Evolutionary conservation across 192 early-diverging fungal genomes (phyloP), one percentile per base, ranked within the genome.

Genomic region (Entomortierella lignicola): DNA sequence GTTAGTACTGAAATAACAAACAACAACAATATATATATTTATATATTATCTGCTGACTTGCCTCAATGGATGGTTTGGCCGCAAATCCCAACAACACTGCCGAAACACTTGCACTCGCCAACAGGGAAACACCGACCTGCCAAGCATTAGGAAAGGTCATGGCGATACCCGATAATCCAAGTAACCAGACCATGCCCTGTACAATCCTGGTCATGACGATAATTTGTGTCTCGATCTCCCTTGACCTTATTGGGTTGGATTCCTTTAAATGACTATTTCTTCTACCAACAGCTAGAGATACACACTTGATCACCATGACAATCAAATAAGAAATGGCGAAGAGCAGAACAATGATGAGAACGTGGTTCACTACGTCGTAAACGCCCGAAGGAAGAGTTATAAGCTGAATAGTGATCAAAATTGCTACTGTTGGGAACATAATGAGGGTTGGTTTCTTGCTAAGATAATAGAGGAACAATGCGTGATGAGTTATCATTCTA

Each of bases 131-230:
- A 8, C 83, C 83, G 12, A 84, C 56, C 27, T 84, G 70, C 77
- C 79, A 81, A 23, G 79, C 83, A 51, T 63, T 67, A 13, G 83
- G 83, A 32, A 84, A 84, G 0, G 83, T 81, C 69, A 81, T 81
- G 2, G 80, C 60, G 39, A 84, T 71, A 25, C 79, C 63, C 5
- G 79, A 47, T 21, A 72, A 31, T 7, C 77, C 69, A 15, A 84
- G 23, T 20, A 72, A 30, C 73, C 72, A 77, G 13, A 81, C 74
- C 63, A 84, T 31, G 1, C 69, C 69, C 48, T 77, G 74, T 15
- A 69, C 56, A 27, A 81, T 73, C 65, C 83, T 72, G 11, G 79
- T 81, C 50, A 73, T 68, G 26, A 84, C 73, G 41, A 81, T 44
- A 26, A 84, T 72, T 63, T 84, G 79, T 8, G 83, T 84, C 15